Evolutionary conservation across 345 rosid genomes (phyloP).

Genomic region (Gynandropsis gynandra): DNA sequence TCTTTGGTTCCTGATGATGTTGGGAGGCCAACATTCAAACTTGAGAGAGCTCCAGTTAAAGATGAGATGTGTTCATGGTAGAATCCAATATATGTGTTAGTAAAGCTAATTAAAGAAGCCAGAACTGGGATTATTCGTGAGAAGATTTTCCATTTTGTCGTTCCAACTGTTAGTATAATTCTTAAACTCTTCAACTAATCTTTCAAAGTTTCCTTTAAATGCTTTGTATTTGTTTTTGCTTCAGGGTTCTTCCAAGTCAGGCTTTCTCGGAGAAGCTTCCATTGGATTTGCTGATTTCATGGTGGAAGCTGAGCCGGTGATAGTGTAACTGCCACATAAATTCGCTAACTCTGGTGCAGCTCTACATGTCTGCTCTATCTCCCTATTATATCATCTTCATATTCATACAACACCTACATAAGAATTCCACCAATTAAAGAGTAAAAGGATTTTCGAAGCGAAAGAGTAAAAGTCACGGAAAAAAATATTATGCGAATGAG

Average conservation of each 20-base stretch:
- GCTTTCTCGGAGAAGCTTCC: slow-evolving; percentile 68
- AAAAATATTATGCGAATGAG: no score
- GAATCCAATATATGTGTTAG: no score
- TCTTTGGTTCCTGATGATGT: slow-evolving; percentile 66
- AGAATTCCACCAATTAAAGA: no score
- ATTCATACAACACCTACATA: no score
- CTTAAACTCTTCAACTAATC: background rate
- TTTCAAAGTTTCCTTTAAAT: background rate
- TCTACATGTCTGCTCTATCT: slow-evolving; percentile 51
- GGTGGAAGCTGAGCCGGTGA: slow-evolving; percentile 35
- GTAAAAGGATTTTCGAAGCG: no score
- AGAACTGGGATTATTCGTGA: slow-evolving; percentile 52
- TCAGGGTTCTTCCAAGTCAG: no score
- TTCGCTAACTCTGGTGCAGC: slow-evolving; percentile 62
- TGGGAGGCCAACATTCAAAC: slow-evolving; percentile 48
- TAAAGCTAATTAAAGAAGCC: slow-evolving; percentile 40
- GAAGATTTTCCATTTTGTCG: slow-evolving; percentile 57
- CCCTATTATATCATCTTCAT: no score
- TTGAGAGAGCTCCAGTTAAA: slow-evolving; percentile 49
- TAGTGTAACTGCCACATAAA: slow-evolving; percentile 58
- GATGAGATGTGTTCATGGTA: no score
- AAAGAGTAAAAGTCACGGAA: no score
- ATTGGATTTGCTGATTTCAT: slow-evolving; percentile 64
- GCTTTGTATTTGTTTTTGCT: background rate
- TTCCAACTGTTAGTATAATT: slow-evolving; percentile 38